Base-by-base conservation (phyloP, 164 flowering plant species). In the Vitis amurensis region DNA sequence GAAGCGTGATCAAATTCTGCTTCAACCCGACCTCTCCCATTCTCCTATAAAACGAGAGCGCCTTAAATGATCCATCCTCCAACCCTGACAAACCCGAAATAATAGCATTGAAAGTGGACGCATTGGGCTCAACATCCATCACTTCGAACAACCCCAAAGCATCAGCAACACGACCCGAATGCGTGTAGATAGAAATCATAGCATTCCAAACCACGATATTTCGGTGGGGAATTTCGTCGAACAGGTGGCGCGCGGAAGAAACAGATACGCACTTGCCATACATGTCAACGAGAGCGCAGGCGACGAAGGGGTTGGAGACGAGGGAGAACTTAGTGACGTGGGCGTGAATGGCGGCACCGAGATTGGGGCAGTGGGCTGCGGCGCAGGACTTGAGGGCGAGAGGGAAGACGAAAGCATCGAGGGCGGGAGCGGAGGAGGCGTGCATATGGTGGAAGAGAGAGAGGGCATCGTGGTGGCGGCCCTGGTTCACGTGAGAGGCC, bases 381-480 rank as follows among this genome's bases (percentile, higher is more conserved):
- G 96, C 61, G 62, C 87, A 81, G 63, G 89, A 86, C 71, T 91
- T 91, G 78, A 91, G 90, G 14, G 85, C 89, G 55, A 91, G 89
- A 9, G 96, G 88, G 83, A 83, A 84, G 69, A 84, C 88, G 56
- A 70, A 82, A 11, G 89, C 79, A 83, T 88, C 90, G 60, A 85
- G 85, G 15, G 70, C 2, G 50, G 83, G 88, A 4, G 83, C 64
- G 11, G 77, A 84, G 9, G 84, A 64, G 65, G 82, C 29, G 52
- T 81, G 82, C 70, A 87, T 83, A 9, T 58, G 75, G 72, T 71
- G 82, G 72, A 88, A 91, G 61, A 91, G 81, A 52, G 77, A 2
- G 49, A 91, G 84, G 55, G 92, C 90, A 67, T 80, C 65, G 2
- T 81, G 77, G 50, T 85, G 86, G 19, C 76, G 80, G 72, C 78